These are phyloP conservation scores for Ceratobasidium sp. DNA, from an alignment of 1,284 basidiomycete species.

Conservation along the genomic window DNA sequence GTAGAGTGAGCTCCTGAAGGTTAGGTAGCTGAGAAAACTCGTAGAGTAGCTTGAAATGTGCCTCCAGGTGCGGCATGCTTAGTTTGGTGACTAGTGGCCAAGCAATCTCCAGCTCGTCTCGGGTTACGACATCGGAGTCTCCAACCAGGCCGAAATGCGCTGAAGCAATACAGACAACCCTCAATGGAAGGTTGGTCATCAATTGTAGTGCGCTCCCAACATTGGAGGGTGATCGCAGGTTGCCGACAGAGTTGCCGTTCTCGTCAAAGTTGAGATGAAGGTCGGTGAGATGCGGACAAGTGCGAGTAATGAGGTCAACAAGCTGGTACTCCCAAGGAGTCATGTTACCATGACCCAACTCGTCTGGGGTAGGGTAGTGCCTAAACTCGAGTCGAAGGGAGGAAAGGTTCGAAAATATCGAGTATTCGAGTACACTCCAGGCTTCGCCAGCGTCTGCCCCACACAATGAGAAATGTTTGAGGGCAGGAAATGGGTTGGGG, in stretches of 20 bases:
- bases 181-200: neutral
- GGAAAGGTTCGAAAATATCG: neutral
- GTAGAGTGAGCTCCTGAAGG: neutral
- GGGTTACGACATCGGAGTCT: neutral
- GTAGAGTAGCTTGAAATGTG: neutral
- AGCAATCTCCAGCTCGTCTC: neutral
- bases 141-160: neutral
- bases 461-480: neutral
- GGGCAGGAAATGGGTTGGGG: neutral
- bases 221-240: neutral
- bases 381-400: neutral
- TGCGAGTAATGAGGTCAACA: neutral
- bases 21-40: constrained; percentile 6
- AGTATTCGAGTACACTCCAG: neutral
- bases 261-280: neutral
- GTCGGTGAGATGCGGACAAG: neutral
- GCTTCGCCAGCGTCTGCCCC: neutral
- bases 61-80: neutral
- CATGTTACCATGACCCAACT: no score
- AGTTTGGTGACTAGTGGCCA: neutral
- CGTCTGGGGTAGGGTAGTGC: neutral
- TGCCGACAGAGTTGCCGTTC: neutral
- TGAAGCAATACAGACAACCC: neutral
- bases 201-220: neutral
- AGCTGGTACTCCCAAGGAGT: neutral